Conservation (phyloP, 169 alveolate species). For the Toxoplasma gondii region DNA sequence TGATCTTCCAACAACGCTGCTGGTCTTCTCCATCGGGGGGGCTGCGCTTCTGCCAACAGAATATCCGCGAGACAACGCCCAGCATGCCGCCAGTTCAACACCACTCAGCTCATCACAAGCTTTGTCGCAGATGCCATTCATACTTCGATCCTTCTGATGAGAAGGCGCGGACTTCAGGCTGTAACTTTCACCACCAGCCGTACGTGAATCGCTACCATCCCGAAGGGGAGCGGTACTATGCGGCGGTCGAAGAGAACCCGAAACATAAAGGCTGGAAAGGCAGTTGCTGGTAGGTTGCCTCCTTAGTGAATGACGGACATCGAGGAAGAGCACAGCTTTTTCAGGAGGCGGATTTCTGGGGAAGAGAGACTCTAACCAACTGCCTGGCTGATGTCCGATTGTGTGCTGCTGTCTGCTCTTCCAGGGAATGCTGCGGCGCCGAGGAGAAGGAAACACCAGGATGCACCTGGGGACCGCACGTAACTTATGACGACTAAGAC, state of each 20-base stretch:
- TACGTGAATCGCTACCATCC: slow-evolving; percentile 61
- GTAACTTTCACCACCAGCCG: slow-evolving; percentile 51
- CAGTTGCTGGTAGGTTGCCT: slow-evolving; percentile 43
- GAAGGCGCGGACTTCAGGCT: background rate
- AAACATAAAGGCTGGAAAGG: slow-evolving; percentile 42
- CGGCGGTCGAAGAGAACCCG: slow-evolving; percentile 51
- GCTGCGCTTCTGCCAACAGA: background rate
- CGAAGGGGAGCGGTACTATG: slow-evolving; percentile 53
- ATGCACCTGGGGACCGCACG: slow-evolving; percentile 43
- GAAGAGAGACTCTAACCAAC: background rate
- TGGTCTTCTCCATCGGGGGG: background rate
- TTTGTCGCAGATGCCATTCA: slow-evolving; percentile 46
- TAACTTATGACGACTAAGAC: slow-evolving; percentile 26
- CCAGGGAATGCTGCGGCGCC: slow-evolving; percentile 63
- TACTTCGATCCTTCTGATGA: slow-evolving; percentile 30
- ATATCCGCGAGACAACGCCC: background rate
- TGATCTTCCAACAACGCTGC: too few relatives aligned
- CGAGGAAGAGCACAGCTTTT: background rate
- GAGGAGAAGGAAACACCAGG: slow-evolving; percentile 56
- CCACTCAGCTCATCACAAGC: slow-evolving; percentile 7
- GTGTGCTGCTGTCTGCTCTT: background rate
- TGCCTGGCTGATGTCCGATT: background rate
- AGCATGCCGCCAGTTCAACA: background rate
- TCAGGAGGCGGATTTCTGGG: background rate
- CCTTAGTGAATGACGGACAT: too few relatives aligned